Evolutionary conservation across 2,329 filamentous ascomycete genomes (phyloP).

Genomic region (Neopestalotiopsis rosae): DNA sequence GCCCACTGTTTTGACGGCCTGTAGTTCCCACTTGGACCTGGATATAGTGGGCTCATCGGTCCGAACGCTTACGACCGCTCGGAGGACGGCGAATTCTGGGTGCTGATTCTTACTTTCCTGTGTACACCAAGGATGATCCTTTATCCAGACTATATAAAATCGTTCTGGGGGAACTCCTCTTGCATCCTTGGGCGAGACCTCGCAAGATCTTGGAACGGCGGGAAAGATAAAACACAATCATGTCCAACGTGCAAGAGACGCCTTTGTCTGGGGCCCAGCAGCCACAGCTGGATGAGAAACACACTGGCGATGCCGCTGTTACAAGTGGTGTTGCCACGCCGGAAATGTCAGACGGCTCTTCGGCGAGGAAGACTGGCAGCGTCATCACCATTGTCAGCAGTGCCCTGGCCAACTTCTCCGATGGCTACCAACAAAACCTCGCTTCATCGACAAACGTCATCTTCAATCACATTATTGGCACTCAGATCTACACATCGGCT

Average conservation of each 20-base stretch:
- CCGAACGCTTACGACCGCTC: slow-evolving; percentile 3
- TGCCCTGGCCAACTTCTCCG: slow-evolving; percentile 35
- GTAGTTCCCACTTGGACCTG: slow-evolving; percentile 9
- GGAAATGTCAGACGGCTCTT: neutral
- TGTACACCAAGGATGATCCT: slow-evolving; percentile 5
- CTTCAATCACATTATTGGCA: slow-evolving; percentile 34
- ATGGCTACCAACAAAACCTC: slow-evolving; percentile 38
- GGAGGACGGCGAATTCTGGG: neutral
- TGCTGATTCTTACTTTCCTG: neutral
- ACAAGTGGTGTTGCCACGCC: too few species aligned
- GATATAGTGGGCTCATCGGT: slow-evolving; percentile 10
- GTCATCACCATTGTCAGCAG: slow-evolving; percentile 15
- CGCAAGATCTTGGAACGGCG: neutral
- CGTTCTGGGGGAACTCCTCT: neutral
- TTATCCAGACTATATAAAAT: neutral
- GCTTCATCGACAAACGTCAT: slow-evolving; percentile 39
- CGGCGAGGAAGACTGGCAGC: slow-evolving; percentile 7
- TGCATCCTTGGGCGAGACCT: neutral
- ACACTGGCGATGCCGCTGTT: too few species aligned
- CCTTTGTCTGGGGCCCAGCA: neutral
- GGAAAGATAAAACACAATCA: neutral
- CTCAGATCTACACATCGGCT: slow-evolving; percentile 32
- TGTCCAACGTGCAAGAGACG: neutral
- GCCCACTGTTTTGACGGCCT: slow-evolving; percentile 1
- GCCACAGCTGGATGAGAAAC: neutral